phyloP scores from a whole-genome alignment of 148 eudicot species.

The Spergularia marina region DNA sequence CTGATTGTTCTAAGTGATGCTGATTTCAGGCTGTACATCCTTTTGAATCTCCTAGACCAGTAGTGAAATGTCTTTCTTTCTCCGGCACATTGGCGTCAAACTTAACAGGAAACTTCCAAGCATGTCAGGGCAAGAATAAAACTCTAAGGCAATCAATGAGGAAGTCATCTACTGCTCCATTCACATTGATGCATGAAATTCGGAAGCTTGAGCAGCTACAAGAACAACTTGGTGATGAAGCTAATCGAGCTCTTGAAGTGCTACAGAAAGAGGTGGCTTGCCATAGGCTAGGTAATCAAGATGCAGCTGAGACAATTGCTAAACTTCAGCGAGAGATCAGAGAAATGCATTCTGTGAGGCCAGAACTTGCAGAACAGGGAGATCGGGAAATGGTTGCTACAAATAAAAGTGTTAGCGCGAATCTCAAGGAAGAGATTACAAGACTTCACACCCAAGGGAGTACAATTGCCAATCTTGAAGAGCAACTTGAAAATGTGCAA shows the following conservation, averaged over 20 bases:
- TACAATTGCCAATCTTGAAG: conserved; percentile 79
- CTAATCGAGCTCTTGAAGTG: conserved; percentile 89
- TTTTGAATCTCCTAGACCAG: conserved; percentile 50
- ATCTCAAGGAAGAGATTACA: conserved; percentile 91
- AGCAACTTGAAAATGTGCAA: conserved; percentile 94
- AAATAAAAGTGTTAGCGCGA: conserved; percentile 86
- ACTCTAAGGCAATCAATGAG: conserved; percentile 62
- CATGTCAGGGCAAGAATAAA: conserved; percentile 44
- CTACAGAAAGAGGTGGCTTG: conserved; percentile 89
- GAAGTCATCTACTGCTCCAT: conserved; percentile 89
- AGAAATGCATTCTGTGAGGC: conserved; percentile 58
- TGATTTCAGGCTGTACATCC: conserved; percentile 38
- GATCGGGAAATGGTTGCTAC: conserved; percentile 45
- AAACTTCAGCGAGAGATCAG: conserved; percentile 83
- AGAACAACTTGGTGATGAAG: conserved; percentile 95
- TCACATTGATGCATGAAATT: conserved; percentile 89
- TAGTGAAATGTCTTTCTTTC: conserved; percentile 74
- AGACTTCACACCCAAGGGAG: conserved; percentile 93
- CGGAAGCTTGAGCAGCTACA: conserved; percentile 93
- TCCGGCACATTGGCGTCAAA: conserved; percentile 51
- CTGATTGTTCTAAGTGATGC: neutral
- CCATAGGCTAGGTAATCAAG: conserved; percentile 91
- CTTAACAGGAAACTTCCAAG: conserved; percentile 48
- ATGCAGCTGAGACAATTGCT: conserved; percentile 95
- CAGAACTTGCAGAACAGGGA: conserved; percentile 46